phyloP scores from a whole-genome alignment of 306 rosid genomes.

The Vicia villosa region DNA sequence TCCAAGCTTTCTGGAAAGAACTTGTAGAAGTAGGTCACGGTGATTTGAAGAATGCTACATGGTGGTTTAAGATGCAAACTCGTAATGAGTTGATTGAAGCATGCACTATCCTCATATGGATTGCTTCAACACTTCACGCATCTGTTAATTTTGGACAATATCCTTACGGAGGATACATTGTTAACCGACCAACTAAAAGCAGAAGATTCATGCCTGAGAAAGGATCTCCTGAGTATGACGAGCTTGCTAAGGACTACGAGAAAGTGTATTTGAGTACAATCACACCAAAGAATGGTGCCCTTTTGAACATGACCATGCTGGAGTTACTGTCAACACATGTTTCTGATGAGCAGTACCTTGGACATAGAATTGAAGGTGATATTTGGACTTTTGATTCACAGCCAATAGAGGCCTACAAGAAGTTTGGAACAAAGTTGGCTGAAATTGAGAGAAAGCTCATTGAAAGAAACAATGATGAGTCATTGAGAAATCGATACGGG shows the following conservation, averaged over 20 bases:
- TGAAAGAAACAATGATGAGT: slow-evolving; percentile 34
- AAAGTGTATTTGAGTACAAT: slow-evolving; percentile 55
- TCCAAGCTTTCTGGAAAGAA: slow-evolving; percentile 74
- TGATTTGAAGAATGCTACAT: slow-evolving; percentile 47
- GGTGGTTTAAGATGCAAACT: slow-evolving; percentile 61
- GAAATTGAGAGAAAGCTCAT: slow-evolving; percentile 36
- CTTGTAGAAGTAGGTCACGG: slow-evolving; percentile 58
- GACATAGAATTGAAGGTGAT: slow-evolving; percentile 44
- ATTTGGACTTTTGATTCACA: slow-evolving; percentile 34
- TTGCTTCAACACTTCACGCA: slow-evolving; percentile 68
- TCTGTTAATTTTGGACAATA: slow-evolving; percentile 71
- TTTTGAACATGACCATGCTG: slow-evolving; percentile 51
- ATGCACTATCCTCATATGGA: slow-evolving; percentile 59
- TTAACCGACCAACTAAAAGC: slow-evolving; percentile 67
- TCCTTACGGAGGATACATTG: slow-evolving; percentile 67
- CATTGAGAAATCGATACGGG: slow-evolving; percentile 54
- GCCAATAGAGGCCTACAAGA: slow-evolving; percentile 36
- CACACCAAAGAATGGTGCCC: slow-evolving; percentile 54
- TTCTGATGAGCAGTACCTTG: slow-evolving; percentile 60
- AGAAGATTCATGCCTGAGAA: slow-evolving; percentile 59
- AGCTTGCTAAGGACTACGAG: slow-evolving; percentile 47
- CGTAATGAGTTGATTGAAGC: slow-evolving; percentile 45
- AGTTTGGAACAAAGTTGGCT: slow-evolving; percentile 32
- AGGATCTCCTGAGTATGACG: slow-evolving; percentile 57
- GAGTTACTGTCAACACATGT: slow-evolving; percentile 65